Conservation (phyloP, 192 early-diverging fungal species). For the Entomortierella beljakovae region DNA sequence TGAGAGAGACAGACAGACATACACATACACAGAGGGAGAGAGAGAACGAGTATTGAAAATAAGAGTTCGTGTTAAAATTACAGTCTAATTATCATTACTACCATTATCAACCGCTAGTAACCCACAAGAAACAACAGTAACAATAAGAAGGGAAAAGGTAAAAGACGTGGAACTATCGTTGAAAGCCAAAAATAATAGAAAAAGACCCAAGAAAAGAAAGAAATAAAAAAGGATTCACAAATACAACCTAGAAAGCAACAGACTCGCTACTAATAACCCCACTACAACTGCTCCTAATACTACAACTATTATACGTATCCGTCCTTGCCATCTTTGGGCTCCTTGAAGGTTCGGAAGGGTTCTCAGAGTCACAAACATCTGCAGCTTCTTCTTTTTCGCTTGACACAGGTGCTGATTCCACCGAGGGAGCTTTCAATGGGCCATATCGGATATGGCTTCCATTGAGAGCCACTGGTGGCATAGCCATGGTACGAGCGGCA, state of each 20-base stretch:
- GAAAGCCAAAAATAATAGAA: background rate
- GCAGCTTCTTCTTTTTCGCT: constrained; percentile 8
- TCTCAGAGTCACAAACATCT: background rate
- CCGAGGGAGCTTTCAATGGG: background rate
- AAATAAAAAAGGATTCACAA: constrained; percentile 20
- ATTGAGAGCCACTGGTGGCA: constrained; percentile 38
- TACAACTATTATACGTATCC: constrained; percentile 12
- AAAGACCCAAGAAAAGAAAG: constrained; percentile 1
- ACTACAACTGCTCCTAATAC: background rate
- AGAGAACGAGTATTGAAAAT: constrained; percentile 1
- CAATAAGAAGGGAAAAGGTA: constrained; percentile 14
- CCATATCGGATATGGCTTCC: constrained; percentile 30
- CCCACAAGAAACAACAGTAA: constrained; percentile 23
- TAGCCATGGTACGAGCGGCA: constrained; percentile 17
- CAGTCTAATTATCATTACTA: constrained; percentile 34
- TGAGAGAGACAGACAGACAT: no score
- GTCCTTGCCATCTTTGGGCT: constrained; percentile 16
- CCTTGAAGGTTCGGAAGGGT: background rate
- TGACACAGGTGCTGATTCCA: constrained; percentile 1
- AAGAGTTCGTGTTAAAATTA: constrained; percentile 23
- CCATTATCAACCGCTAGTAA: background rate
- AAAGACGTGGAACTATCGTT: constrained; percentile 1
- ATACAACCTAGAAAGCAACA: constrained; percentile 23
- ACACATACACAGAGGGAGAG: background rate
- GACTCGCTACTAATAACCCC: background rate